These are phyloP conservation scores for Somion occarium DNA, from an alignment of 1,284 basidiomycete species.

Conservation along the genomic window DNA sequence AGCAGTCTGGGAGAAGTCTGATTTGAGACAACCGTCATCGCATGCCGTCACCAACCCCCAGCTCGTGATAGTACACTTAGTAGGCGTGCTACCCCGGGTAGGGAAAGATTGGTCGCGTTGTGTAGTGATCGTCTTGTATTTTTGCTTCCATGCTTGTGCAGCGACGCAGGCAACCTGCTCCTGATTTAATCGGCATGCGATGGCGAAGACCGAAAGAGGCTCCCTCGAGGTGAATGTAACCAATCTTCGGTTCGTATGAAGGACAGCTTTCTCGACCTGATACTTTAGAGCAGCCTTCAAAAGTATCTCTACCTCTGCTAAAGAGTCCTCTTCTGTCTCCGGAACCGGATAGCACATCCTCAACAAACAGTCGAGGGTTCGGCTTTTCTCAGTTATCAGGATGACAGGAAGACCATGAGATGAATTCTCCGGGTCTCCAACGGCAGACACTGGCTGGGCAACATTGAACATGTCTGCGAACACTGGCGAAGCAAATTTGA, in stretches of 20 bases:
- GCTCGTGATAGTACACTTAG: no score
- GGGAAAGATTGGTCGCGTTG: no score
- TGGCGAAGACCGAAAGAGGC: neutral
- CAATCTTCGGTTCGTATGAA: neutral
- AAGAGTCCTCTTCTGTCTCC: neutral
- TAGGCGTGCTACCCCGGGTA: no score
- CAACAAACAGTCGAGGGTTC: neutral
- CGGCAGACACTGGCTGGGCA: neutral
- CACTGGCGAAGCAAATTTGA: conserved; percentile 26
- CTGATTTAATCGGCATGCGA: neutral
- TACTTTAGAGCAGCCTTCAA: neutral
- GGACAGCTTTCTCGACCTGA: neutral
- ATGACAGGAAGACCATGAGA: neutral
- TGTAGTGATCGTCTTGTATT: no score
- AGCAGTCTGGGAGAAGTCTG: no score
- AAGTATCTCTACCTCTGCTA: neutral
- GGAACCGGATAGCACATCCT: neutral
- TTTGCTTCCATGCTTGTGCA: neutral
- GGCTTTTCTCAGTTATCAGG: neutral
- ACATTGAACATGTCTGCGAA: conserved; percentile 5
- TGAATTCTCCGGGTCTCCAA: neutral
- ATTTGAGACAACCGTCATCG: no score
- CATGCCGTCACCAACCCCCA: no score
- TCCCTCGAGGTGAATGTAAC: neutral
- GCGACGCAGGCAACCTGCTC: neutral